A percentile compares a stretch with the other conserved stretches of the same genome.
Evolutionary conservation across 83 land plant genomes (phyloP).

Genomic region (Picea abies): DNA sequence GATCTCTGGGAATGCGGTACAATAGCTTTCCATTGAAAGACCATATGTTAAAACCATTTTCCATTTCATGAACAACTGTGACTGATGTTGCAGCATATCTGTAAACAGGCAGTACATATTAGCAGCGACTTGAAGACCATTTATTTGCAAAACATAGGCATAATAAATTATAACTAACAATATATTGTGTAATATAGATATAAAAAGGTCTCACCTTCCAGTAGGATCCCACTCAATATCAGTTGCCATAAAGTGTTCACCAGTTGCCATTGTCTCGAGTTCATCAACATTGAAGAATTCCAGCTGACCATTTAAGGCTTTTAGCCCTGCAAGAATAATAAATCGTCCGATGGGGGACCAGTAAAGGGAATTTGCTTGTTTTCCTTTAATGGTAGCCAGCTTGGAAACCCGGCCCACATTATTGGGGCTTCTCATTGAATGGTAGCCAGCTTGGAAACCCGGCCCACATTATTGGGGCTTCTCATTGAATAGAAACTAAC

Average conservation of each 20-base stretch:
- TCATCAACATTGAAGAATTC: slow-evolving; percentile 98
- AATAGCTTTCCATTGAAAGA: slow-evolving; percentile 92
- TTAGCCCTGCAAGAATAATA: slow-evolving; percentile 86
- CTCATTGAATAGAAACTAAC: slow-evolving; percentile 92
- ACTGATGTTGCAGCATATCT: slow-evolving; percentile 92
- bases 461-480: slow-evolving; percentile 63
- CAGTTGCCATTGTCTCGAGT: slow-evolving; percentile 93
- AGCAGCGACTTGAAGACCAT: background rate
- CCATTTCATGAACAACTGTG: slow-evolving; percentile 92
- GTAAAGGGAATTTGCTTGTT: slow-evolving; percentile 90
- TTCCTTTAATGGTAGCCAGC: slow-evolving; percentile 86
- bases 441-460: slow-evolving; percentile 85
- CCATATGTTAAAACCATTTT: slow-evolving; percentile 98
- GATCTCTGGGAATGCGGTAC: slow-evolving; percentile 76
- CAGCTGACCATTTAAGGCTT: slow-evolving; percentile 92
- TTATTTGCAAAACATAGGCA: slow-evolving; percentile 1
- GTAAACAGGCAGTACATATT: slow-evolving; percentile 16
- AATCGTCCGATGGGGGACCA: slow-evolving; percentile 95
- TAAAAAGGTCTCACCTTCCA: slow-evolving; percentile 66
- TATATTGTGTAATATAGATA: background rate
- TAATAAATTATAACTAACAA: background rate
- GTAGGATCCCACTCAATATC: slow-evolving; percentile 98
- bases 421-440: slow-evolving; percentile 78
- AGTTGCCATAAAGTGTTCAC: slow-evolving; percentile 97
- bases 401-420: slow-evolving; percentile 81